Conservation (phyloP, 106 monocot species). For the Ottelia alismoides region DNA sequence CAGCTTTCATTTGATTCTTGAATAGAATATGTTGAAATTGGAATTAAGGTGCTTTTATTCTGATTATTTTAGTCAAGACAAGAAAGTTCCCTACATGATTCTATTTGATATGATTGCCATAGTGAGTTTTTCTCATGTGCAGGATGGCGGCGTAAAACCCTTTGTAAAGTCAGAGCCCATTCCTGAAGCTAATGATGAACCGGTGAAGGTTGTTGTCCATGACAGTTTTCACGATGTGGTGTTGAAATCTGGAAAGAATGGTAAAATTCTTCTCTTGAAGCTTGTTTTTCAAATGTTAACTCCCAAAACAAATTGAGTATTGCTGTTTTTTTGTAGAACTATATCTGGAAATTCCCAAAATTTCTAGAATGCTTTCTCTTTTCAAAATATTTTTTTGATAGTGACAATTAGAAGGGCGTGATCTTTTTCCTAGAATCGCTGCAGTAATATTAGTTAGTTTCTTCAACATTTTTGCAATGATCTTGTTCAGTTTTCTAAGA, state of each 20-base stretch:
- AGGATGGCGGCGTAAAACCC: conserved; percentile 60
- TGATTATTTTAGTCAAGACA: background rate
- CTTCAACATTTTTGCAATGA: no score
- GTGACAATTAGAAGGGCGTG: no score
- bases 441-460: no score
- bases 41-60: background rate
- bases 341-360: background rate
- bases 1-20: no score
- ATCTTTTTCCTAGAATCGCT: no score
- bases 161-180: conserved; percentile 73
- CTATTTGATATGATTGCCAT: no score
- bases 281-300: background rate
- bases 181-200: conserved; percentile 70
- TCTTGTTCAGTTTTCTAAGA: no score
- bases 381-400: background rate
- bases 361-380: no score
- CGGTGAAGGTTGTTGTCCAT: conserved; percentile 72
- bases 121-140: no score
- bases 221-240: conserved; percentile 64
- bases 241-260: conserved; percentile 64
- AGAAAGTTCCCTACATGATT: background rate
- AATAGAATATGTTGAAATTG: background rate
- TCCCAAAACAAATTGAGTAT: background rate
- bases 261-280: conserved; percentile 27
- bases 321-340: background rate